Conservation (phyloP, 768 basidiomycete species). For the Podaxis sp. region DNA sequence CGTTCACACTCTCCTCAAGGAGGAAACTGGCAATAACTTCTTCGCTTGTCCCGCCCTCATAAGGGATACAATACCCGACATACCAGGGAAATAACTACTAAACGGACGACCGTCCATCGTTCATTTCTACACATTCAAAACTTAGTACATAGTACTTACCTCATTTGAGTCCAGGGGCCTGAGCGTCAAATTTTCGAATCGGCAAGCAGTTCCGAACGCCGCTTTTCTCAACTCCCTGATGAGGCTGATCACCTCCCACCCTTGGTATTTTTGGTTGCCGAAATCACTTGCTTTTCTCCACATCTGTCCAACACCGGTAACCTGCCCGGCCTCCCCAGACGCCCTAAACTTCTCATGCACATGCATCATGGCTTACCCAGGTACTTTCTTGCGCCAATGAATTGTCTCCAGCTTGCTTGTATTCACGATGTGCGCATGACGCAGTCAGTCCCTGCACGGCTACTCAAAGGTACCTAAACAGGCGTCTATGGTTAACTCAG, state of each 20-base stretch:
- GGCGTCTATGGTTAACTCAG: not conserved
- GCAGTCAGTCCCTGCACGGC: not conserved
- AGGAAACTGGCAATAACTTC: not conserved
- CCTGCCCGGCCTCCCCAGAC: not conserved
- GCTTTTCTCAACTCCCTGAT: not conserved
- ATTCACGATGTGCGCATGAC: too few species aligned
- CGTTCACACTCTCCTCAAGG: not conserved
- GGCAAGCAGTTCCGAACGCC: not conserved
- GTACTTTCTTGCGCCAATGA: too few species aligned
- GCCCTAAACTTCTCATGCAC: not conserved
- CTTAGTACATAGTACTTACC: not conserved
- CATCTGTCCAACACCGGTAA: not conserved
- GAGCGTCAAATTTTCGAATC: not conserved
- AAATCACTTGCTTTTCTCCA: not conserved
- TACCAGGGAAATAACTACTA: not conserved
- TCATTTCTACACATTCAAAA: not conserved
- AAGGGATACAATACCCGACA: not conserved
- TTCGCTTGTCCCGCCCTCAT: not conserved
- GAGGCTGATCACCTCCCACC: not conserved
- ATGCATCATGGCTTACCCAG: too few species aligned
- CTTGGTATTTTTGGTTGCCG: not conserved
- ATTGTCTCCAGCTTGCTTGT: too few species aligned
- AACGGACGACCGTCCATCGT: not conserved
- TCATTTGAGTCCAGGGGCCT: not conserved
- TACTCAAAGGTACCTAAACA: not conserved